These are phyloP conservation scores for Zygosaccharomyces kombuchaensis DNA, from an alignment of 805 yeast species.

Conservation along the genomic window DNA sequence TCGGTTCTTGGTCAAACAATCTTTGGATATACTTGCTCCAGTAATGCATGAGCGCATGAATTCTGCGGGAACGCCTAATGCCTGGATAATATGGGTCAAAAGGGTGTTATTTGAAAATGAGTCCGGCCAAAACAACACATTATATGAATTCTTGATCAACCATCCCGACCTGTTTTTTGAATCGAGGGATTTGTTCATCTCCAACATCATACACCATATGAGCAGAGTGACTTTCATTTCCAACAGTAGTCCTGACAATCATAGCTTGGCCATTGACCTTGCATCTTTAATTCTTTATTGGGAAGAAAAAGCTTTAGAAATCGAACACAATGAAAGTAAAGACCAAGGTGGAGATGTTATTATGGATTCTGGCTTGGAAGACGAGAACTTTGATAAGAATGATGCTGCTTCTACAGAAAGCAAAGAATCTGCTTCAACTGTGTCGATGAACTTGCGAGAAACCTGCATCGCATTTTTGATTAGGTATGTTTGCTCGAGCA, in stretches of 20 bases:
- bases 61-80: conserved; percentile 43
- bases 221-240: conserved; percentile 79
- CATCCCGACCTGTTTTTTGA: conserved; percentile 81
- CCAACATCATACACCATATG: conserved; percentile 87
- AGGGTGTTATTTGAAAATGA: conserved; percentile 86
- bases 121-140: conserved; percentile 78
- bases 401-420: neutral
- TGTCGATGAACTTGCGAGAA: conserved; percentile 79
- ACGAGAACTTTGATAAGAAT: neutral
- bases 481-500: conserved; percentile 80
- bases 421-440: conserved; percentile 38
- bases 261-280: conserved; percentile 78
- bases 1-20: conserved; percentile 75
- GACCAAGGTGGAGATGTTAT: conserved; percentile 24
- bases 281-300: conserved; percentile 82
- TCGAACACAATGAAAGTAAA: conserved; percentile 9
- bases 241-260: conserved; percentile 76
- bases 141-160: conserved; percentile 82
- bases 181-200: conserved; percentile 83
- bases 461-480: conserved; percentile 86
- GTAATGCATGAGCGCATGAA: conserved; percentile 67
- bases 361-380: conserved; percentile 26
- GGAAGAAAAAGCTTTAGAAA: conserved; percentile 55
- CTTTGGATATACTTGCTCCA: conserved; percentile 84
- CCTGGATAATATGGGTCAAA: conserved; percentile 94